Conservation (phyloP, 352 stramenopile genomes). For the Elongisporangium undulatum region DNA sequence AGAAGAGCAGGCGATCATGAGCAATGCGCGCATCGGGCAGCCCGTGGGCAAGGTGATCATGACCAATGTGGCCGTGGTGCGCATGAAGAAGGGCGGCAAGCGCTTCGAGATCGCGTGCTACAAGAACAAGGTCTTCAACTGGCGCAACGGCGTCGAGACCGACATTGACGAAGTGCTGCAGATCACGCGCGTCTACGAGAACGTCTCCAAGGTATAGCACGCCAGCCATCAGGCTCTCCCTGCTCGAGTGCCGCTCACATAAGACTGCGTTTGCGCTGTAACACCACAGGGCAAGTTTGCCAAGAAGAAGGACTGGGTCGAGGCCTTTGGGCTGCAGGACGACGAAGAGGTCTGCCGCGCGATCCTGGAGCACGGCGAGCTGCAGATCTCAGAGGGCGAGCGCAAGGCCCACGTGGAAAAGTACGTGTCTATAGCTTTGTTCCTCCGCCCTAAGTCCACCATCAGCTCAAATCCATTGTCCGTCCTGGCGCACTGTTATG, state of each 20-base stretch:
- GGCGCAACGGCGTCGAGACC: slow-evolving; percentile 96
- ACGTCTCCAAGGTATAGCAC: slow-evolving; percentile 89
- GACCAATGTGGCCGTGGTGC: slow-evolving; percentile 97
- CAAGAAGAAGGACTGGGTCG: slow-evolving; percentile 92
- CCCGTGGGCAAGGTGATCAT: slow-evolving; percentile 87
- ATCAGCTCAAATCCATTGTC: too few relatives aligned
- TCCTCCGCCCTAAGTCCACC: neutral
- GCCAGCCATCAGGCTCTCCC: neutral
- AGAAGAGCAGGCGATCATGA: slow-evolving; percentile 21
- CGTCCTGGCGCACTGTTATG: slow-evolving; percentile 6
- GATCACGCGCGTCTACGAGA: slow-evolving; percentile 96
- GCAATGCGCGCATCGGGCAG: slow-evolving; percentile 62
- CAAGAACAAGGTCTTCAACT: slow-evolving; percentile 99
- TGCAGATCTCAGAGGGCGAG: slow-evolving; percentile 97
- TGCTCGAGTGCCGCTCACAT: neutral
- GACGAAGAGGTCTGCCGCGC: slow-evolving; percentile 89
- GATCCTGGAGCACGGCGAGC: slow-evolving; percentile 95
- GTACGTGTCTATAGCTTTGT: slow-evolving; percentile 17
- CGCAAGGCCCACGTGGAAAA: slow-evolving; percentile 90
- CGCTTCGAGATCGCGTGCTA: slow-evolving; percentile 99
- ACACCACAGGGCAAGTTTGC: slow-evolving; percentile 93
- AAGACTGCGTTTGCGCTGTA: neutral
- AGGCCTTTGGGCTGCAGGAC: slow-evolving; percentile 92
- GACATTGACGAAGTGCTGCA: slow-evolving; percentile 98
- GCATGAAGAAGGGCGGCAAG: slow-evolving; percentile 93